Conservation (phyloP, 2,329 filamentous ascomycete species). For the Cryphonectria japonica region DNA sequence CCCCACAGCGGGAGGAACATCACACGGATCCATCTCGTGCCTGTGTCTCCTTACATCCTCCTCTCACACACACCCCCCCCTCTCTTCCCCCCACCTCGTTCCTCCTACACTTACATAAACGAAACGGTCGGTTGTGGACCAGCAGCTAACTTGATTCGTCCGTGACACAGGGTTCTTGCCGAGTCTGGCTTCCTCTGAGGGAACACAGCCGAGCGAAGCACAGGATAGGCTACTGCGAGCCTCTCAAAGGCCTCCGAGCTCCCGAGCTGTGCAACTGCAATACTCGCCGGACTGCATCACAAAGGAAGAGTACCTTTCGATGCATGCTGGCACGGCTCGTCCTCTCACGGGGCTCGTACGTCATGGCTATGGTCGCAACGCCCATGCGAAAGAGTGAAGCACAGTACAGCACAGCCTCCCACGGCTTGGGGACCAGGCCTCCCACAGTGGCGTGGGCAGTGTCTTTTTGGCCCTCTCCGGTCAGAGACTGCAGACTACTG, state of each 20-base stretch:
- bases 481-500: background rate
- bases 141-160: constrained; percentile 31
- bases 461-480: background rate
- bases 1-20: constrained; percentile 12
- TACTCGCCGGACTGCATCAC: background rate
- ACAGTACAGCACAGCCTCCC: background rate
- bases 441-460: background rate
- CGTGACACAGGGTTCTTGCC: constrained; percentile 56
- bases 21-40: constrained; percentile 22
- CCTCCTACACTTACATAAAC: constrained; percentile 18
- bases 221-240: constrained; percentile 8
- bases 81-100: background rate
- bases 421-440: background rate
- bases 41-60: background rate
- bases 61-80: too few species aligned
- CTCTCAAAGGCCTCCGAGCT: constrained; percentile 14
- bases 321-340: background rate
- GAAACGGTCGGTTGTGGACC: constrained; percentile 5
- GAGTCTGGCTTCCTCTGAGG: constrained; percentile 64
- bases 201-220: constrained; percentile 15
- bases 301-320: background rate
- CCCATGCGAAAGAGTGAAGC: background rate
- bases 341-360: background rate
- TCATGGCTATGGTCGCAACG: background rate
- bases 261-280: constrained; percentile 13